phyloP scores from a whole-genome alignment of 73 alveolate genomes.

The Paramecium primaurelia region DNA sequence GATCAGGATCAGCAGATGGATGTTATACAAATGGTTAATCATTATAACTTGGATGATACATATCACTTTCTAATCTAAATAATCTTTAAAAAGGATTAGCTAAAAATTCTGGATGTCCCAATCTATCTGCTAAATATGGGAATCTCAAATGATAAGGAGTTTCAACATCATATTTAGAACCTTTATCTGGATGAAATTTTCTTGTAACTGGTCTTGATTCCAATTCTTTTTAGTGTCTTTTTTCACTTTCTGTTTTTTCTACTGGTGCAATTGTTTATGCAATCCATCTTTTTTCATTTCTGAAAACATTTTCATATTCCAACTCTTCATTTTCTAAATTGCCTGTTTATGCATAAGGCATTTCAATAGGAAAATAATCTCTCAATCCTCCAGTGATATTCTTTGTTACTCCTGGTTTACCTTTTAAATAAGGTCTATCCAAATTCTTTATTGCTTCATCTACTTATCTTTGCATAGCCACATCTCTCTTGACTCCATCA shows the following conservation, averaged over 20 bases:
- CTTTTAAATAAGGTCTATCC: constrained; percentile 60
- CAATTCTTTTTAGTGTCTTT: constrained; percentile 15
- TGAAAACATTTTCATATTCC: constrained; percentile 39
- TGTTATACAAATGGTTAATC: constrained; percentile 86
- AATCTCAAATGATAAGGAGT: constrained; percentile 85
- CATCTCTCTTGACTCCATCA: constrained; percentile 50
- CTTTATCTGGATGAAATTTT: constrained; percentile 74
- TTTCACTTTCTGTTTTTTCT: constrained; percentile 24
- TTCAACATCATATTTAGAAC: constrained; percentile 76
- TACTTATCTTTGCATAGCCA: constrained; percentile 23
- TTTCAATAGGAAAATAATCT: constrained; percentile 44
- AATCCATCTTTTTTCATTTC: constrained; percentile 64
- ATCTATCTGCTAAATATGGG: constrained; percentile 88
- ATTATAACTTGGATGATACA: constrained; percentile 81
- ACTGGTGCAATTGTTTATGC: constrained; percentile 39
- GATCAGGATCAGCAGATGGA: constrained; percentile 84
- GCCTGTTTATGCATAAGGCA: neutral
- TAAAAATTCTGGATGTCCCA: constrained; percentile 82
- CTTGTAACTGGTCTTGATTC: constrained; percentile 49
- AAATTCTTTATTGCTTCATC: constrained; percentile 16
- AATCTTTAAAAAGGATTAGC: constrained; percentile 78
- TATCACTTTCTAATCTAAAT: constrained; percentile 77
- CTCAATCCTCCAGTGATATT: constrained; percentile 51
- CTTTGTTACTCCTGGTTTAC: constrained; percentile 45
- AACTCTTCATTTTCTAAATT: neutral